Base-by-base conservation (phyloP, 176 grass and related monocot species). In the Eragrostis curvula region DNA sequence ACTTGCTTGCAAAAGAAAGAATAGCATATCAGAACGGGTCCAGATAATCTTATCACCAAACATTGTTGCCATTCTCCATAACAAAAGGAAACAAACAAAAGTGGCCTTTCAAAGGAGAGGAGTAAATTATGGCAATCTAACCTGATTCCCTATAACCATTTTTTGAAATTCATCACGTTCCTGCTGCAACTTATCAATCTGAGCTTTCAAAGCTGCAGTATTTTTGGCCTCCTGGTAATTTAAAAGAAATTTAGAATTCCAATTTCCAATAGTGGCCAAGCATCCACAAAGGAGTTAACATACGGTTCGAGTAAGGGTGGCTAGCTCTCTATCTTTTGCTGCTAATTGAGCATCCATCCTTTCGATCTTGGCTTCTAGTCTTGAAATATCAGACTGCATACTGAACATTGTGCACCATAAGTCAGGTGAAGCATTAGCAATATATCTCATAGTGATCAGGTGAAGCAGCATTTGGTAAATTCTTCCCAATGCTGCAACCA, bases 121-220 rank as follows among this genome's bases (percentile, higher is more conserved):
- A 40, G 24, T 57, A 73, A 2, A 68, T 53, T 7, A 61, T 78
- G 71, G 1, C 3, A 60, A 56, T 77, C 88, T 30, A 75, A 99
- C 97, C 93, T 99, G 97, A 85, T 99, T 99, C 61, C 97, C 93
- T 59, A 99, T 99, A 70, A 99, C 92, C 97, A 99, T 96, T 78
- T 96, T 96, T 75, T 99, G 97, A 75, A 89, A 99, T 92, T 99
- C 97, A 74, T 99, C 97, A 52, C 93, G 85, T 79, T 99, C 97
- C 77, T 99, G 97, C 59, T 96, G 93, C 51, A 99, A 65, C 79
- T 99, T 99, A 43, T 99, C 97, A 64, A 99, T 96, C 32, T 99
- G 97, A 82, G 93, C 81, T 84, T 96, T 99, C 74, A 99, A 78
- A 78, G 85, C 53, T 83, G 97, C 93, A 12, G 82, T 88, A 47